phyloP scores from a whole-genome alignment of 2,329 filamentous ascomycete species.

The Botrytis fragariae region DNA sequence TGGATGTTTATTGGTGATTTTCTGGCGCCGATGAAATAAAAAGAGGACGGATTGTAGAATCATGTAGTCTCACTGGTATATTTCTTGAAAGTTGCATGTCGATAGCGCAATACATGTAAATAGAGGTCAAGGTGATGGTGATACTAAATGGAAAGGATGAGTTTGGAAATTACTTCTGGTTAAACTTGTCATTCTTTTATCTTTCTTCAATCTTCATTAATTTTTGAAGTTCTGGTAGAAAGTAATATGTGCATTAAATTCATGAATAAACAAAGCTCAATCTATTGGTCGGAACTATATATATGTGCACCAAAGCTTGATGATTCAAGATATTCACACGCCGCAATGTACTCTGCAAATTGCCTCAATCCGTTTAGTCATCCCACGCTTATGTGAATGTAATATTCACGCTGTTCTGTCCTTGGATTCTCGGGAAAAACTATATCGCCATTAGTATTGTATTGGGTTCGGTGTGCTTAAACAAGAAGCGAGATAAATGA shows the following conservation, averaged over 20 bases:
- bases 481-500: not conserved
- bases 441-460: not conserved
- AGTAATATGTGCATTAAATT: not conserved
- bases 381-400: not conserved
- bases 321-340: not conserved
- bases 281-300: not conserved
- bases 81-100: not conserved
- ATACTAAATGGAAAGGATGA: too few relatives aligned
- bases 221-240: not conserved
- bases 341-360: not conserved
- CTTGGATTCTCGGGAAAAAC: constrained; percentile 11
- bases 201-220: too few relatives aligned
- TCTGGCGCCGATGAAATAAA: not conserved
- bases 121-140: too few relatives aligned
- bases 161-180: too few relatives aligned
- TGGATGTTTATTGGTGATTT: constrained; percentile 33
- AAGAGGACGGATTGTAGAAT: not conserved
- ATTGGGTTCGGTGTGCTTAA: not conserved
- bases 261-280: not conserved
- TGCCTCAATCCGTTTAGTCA: not conserved
- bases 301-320: not conserved
- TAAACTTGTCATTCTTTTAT: too few relatives aligned
- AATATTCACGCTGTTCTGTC: constrained; percentile 11
- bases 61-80: not conserved
- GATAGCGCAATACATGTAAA: too few relatives aligned